Conservation (phyloP, 2,329 filamentous ascomycete genomes). For the Claviceps africana region DNA sequence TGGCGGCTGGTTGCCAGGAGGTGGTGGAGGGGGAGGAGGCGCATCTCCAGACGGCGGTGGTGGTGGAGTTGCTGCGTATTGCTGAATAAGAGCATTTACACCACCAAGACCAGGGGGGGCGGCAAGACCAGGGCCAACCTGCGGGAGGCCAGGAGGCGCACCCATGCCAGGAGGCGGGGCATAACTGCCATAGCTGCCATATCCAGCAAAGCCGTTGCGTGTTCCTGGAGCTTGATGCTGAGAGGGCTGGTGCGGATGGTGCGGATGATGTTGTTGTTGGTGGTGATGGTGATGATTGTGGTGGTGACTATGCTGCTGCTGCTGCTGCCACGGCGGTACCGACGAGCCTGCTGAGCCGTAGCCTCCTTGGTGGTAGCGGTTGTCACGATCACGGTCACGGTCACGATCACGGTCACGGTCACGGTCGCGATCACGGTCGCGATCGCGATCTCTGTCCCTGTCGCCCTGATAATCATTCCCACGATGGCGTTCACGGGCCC, state of each 20-base stretch:
- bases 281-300: background rate
- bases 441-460: slow-evolving; percentile 9
- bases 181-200: slow-evolving; percentile 34
- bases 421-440: background rate
- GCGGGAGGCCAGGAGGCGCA: slow-evolving; percentile 26
- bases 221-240: slow-evolving; percentile 38
- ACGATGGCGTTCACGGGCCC: slow-evolving; percentile 46
- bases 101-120: slow-evolving; percentile 43
- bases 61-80: slow-evolving; percentile 46
- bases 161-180: slow-evolving; percentile 28
- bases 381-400: slow-evolving; percentile 10
- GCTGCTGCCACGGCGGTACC: slow-evolving; percentile 29
- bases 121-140: slow-evolving; percentile 33
- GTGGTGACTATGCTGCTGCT: slow-evolving; percentile 4
- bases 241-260: background rate
- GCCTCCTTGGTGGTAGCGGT: slow-evolving; percentile 13
- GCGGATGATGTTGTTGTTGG: background rate
- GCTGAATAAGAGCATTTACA: slow-evolving; percentile 52
- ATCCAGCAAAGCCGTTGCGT: slow-evolving; percentile 43
- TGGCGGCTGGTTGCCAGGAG: slow-evolving; percentile 47
- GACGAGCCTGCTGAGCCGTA: slow-evolving; percentile 14
- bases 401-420: slow-evolving; percentile 4
- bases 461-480: slow-evolving; percentile 25
- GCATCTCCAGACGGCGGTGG: slow-evolving; percentile 42
- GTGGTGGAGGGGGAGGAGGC: slow-evolving; percentile 44